Evolutionary conservation across 1,284 basidiomycete species (phyloP).

Genomic region (Volvariella volvacea): DNA sequence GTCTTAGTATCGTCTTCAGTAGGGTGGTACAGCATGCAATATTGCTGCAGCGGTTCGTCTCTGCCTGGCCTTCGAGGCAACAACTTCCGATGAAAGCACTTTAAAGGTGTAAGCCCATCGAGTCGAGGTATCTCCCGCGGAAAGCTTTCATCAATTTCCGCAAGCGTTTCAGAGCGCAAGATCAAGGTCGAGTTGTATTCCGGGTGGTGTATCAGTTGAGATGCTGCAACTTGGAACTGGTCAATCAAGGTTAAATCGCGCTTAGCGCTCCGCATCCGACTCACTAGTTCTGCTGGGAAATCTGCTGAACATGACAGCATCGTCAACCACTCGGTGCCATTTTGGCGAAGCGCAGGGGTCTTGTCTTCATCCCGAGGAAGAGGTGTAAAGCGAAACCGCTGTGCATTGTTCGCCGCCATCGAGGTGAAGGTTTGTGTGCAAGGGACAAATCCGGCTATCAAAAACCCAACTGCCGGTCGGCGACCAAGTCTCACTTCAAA

Average conservation of each 20-base stretch:
- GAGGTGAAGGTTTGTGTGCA: no score
- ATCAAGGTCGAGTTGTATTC: conserved; percentile 83
- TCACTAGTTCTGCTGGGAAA: conserved; percentile 27
- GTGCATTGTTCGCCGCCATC: no score
- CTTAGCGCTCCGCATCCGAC: conserved; percentile 1
- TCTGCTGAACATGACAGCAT: conserved; percentile 24
- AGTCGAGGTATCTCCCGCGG: conserved; percentile 32
- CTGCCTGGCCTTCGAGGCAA: conserved; percentile 69
- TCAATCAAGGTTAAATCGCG: neutral
- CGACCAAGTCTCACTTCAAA: no score
- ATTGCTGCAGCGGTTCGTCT: conserved; percentile 64
- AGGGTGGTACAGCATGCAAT: conserved; percentile 58
- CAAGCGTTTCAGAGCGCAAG: conserved; percentile 62
- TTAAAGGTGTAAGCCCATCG: conserved; percentile 30
- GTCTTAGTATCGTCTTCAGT: conserved; percentile 12
- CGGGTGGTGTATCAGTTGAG: conserved; percentile 68
- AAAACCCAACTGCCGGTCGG: no score
- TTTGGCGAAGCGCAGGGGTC: no score
- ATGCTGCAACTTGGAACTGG: conserved; percentile 61
- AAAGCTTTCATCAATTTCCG: conserved; percentile 31
- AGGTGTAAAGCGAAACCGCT: no score
- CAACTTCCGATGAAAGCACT: conserved; percentile 53
- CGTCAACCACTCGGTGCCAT: conserved; percentile 22
- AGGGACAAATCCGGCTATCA: no score
- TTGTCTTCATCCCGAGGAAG: no score